These are phyloP conservation scores for Mortierella sp. DNA, from an alignment of 371 early-diverging fungal genomes.

Conservation along the genomic window DNA sequence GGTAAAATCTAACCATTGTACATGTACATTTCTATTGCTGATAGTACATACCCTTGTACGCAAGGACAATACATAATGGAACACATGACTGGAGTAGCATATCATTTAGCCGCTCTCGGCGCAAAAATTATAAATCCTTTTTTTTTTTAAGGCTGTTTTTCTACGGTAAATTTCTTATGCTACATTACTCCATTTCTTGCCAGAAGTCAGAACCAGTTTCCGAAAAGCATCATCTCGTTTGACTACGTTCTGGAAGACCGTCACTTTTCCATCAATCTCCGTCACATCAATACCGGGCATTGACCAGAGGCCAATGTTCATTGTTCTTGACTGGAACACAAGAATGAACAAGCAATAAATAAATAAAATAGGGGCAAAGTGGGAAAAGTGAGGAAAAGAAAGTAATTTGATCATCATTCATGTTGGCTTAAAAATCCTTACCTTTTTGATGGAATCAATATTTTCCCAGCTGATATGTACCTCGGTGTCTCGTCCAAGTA, in stretches of 20 bases:
- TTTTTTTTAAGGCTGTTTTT: too few relatives aligned
- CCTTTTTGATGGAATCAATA: constrained; percentile 52
- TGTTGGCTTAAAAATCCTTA: background rate
- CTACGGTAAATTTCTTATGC: too few relatives aligned
- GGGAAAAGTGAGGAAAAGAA: too few relatives aligned
- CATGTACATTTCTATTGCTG: too few relatives aligned
- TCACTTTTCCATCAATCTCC: constrained; percentile 37
- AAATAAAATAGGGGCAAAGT: background rate
- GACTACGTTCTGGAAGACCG: constrained; percentile 48
- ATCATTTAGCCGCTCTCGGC: too few relatives aligned
- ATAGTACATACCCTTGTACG: too few relatives aligned
- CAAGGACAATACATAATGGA: too few relatives aligned
- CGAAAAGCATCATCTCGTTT: constrained; percentile 54
- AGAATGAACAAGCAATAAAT: background rate
- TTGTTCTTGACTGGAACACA: constrained; percentile 34
- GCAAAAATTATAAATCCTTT: too few relatives aligned
- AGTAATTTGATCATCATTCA: background rate
- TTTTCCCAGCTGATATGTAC: constrained; percentile 32
- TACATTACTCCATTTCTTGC: constrained; percentile 51
- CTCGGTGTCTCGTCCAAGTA: constrained; percentile 46
- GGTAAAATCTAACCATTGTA: too few relatives aligned
- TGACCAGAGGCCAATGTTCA: constrained; percentile 50
- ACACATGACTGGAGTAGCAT: too few relatives aligned
- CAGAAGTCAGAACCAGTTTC: constrained; percentile 42
- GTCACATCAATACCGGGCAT: constrained; percentile 53